A percentile compares a stretch with the other conserved stretches of the same genome.
These are phyloP conservation scores for Lachancea thermotolerans DNA, from an alignment of 805 yeast genomes.

Conservation along the genomic window DNA sequence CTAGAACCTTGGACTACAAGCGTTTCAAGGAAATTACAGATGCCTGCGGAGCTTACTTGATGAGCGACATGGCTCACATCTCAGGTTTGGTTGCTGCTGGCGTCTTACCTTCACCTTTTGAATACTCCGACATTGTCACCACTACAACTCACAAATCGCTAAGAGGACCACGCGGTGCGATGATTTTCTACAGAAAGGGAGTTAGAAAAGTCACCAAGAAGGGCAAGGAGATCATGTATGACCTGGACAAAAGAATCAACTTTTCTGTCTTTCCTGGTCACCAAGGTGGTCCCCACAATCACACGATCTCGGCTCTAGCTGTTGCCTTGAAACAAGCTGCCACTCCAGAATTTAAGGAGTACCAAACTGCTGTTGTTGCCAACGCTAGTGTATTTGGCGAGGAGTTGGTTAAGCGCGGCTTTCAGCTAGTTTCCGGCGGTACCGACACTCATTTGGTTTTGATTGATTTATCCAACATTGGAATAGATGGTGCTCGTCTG, in stretches of 20 bases:
- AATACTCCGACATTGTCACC: conserved; percentile 90
- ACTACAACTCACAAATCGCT: conserved; percentile 96
- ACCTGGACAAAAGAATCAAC: conserved; percentile 85
- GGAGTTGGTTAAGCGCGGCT: conserved; percentile 56
- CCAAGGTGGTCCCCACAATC: conserved; percentile 99
- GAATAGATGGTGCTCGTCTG: conserved; percentile 91
- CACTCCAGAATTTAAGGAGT: conserved; percentile 79
- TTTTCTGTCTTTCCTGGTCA: conserved; percentile 98
- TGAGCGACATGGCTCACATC: conserved; percentile 97
- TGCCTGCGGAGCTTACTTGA: conserved; percentile 84
- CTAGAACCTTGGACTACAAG: conserved; percentile 82
- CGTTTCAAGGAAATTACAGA: conserved; percentile 89
- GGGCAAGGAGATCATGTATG: conserved; percentile 80
- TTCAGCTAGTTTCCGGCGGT: conserved; percentile 81
- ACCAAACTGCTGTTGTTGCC: conserved; percentile 74
- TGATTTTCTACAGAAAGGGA: conserved; percentile 96
- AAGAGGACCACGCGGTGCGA: conserved; percentile 98
- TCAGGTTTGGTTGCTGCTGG: conserved; percentile 95
- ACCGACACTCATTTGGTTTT: conserved; percentile 92
- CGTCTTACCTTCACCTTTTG: conserved; percentile 88
- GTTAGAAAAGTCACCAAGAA: conserved; percentile 72
- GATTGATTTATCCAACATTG: conserved; percentile 67
- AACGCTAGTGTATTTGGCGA: conserved; percentile 75
- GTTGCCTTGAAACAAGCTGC: conserved; percentile 90
- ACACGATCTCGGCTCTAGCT: conserved; percentile 92